phyloP scores from a whole-genome alignment of 768 basidiomycete genomes.

The Kwoniella heveanensis region DNA sequence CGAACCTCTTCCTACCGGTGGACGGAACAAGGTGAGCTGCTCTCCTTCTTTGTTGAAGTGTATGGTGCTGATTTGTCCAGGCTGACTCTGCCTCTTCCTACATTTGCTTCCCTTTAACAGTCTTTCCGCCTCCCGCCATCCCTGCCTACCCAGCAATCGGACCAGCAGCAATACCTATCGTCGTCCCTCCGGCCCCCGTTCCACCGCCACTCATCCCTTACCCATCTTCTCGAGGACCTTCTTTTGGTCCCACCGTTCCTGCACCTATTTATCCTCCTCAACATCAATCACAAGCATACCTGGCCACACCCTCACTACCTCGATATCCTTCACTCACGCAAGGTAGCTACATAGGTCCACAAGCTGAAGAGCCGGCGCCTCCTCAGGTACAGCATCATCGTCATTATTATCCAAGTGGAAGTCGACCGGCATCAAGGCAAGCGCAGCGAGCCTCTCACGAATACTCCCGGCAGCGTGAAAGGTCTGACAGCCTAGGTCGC shows the following conservation, averaged over 20 bases:
- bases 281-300: background rate
- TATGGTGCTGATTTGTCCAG: background rate
- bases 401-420: background rate
- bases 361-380: constrained; percentile 7
- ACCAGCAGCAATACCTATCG: constrained; percentile 4
- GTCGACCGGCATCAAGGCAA: constrained; percentile 1
- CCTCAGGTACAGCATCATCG: background rate
- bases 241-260: constrained; percentile 1
- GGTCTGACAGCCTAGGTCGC: background rate
- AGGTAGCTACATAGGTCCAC: constrained; percentile 3
- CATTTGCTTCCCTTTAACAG: constrained; percentile 3
- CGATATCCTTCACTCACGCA: constrained; percentile 3
- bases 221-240: background rate
- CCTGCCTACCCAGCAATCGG: background rate
- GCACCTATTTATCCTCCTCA: constrained; percentile 5
- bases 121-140: background rate
- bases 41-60: background rate
- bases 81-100: background rate
- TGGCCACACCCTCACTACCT: background rate
- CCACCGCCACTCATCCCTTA: constrained; percentile 18
- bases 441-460: constrained; percentile 5
- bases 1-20: background rate
- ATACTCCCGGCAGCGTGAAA: background rate
- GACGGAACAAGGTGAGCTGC: background rate
- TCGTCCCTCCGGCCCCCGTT: constrained; percentile 8